phyloP scores from a whole-genome alignment of 78 protist species.

The Acrasis kona region DNA sequence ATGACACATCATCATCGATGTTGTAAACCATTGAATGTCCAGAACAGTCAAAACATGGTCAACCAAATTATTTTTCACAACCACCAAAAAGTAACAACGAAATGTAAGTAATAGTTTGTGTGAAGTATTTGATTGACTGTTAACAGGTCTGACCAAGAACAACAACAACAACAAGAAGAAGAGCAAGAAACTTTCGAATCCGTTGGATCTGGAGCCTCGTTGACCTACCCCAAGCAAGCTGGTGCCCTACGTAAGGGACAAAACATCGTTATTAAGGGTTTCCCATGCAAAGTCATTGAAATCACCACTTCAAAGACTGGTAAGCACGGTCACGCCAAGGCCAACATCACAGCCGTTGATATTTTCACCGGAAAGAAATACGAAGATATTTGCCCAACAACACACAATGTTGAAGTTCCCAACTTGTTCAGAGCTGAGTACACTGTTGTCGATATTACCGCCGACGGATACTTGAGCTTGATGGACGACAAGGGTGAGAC shows the following conservation, averaged over 20 bases:
- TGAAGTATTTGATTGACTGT: no score
- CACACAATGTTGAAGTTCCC: conserved; percentile 93
- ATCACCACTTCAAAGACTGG: conserved; percentile 94
- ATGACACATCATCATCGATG: no score
- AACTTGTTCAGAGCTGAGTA: conserved; percentile 67
- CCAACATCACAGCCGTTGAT: conserved; percentile 78
- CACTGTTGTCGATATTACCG: conserved; percentile 52
- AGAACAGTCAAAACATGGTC: no score
- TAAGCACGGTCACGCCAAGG: conserved; percentile 99
- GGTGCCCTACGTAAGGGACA: conserved; percentile 63
- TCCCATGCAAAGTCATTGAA: conserved; percentile 75
- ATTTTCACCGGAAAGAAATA: conserved; percentile 94
- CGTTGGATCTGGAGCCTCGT: conserved; percentile 9
- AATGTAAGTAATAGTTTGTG: no score
- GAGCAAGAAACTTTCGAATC: no score
- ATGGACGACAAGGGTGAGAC: conserved; percentile 37
- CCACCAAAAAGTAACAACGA: no score
- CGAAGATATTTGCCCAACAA: conserved; percentile 86
- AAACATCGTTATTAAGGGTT: conserved; percentile 51
- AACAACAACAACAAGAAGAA: no score
- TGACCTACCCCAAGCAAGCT: conserved; percentile 20
- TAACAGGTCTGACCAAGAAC: no score
- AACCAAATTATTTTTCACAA: no score
- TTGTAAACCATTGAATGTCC: no score
- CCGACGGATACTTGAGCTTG: conserved; percentile 49